Evolutionary conservation across 2,329 filamentous ascomycete genomes (phyloP), one percentile per base, ranked within the genome.

Genomic region (Aspergillus caelatus): DNA sequence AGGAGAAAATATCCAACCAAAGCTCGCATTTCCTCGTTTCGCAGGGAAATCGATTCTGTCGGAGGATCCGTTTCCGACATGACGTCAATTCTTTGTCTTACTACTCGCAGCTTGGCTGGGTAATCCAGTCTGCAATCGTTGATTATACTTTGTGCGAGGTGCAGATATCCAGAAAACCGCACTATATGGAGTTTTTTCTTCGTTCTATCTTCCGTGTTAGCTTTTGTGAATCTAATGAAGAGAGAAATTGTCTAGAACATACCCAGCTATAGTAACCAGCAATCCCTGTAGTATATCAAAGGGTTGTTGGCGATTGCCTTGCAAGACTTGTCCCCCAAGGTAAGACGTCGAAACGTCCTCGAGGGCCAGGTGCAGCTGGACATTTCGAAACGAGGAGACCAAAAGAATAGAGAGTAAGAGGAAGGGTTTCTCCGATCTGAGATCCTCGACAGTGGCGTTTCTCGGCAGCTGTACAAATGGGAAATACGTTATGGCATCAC

Each of bases 121-220:
- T 54, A 54, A 54, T 54, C 28, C 52, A 54, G 52, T 54, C 52
- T 54, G 30, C 52, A 54, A 54, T 54, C 52, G 52, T 54, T 54
- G 52, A 54, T 54, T 23, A 54, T 54, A 54, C 52, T 54, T 36
- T 54, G 52, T 54, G 52, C 52, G 30, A 54, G 52, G 52, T 54
- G 52, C 30, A 54, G 52, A 54, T 54, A 54, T 54, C 52, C 52
- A 54, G 52, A 54, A 36, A 54, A 54, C 52, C 52, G 52, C 43
- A 45, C 43, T 23, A 45, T 10, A 45, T 45, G 43, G 43, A 45
- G n/a, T 23, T 45, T 45, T 23, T 45, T 45, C 43, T 45, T 45
- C 43, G 43, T 12, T 23, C 43, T 45, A 45, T 45, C 43, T 45
- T 45, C 43, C 43, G 43, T 45, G 43, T 45, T 23, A 45, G 43